These are phyloP conservation scores for Eimeria acervulina DNA, from an alignment of 169 alveolate genomes.

Conservation along the genomic window DNA sequence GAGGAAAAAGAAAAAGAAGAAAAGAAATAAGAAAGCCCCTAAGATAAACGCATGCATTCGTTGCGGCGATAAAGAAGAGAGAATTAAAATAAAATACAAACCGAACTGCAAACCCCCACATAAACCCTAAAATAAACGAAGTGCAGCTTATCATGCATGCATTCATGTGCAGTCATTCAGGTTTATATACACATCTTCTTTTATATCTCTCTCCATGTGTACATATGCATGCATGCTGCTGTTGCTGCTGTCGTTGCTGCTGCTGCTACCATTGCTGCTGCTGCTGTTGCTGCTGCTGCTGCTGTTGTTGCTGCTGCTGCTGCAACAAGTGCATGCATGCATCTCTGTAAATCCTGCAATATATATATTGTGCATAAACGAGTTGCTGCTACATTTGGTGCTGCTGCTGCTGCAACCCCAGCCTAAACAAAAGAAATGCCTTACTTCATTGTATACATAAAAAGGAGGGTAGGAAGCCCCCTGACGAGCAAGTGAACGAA, in stretches of 20 bases:
- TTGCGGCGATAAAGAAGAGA: not conserved
- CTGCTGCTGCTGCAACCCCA: not conserved
- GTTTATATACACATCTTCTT: no score
- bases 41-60: not conserved
- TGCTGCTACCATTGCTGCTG: no score
- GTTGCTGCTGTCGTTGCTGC: no score
- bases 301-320: no score
- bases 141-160: not conserved
- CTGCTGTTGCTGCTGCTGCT: no score
- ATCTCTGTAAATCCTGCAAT: no score
- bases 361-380: no score
- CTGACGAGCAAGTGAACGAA: constrained; percentile 1
- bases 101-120: not conserved
- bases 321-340: no score
- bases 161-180: not conserved
- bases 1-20: not conserved
- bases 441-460: constrained; percentile 36
- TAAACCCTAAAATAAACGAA: no score
- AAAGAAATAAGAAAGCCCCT: not conserved
- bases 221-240: not conserved
- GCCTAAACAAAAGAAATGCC: not conserved
- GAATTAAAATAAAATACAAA: no score
- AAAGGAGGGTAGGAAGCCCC: constrained; percentile 53
- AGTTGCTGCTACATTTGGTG: no score
- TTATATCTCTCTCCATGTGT: no score